These are phyloP conservation scores for Scedosporium minutisporum DNA, from an alignment of 2,329 filamentous ascomycete genomes.

Conservation along the genomic window DNA sequence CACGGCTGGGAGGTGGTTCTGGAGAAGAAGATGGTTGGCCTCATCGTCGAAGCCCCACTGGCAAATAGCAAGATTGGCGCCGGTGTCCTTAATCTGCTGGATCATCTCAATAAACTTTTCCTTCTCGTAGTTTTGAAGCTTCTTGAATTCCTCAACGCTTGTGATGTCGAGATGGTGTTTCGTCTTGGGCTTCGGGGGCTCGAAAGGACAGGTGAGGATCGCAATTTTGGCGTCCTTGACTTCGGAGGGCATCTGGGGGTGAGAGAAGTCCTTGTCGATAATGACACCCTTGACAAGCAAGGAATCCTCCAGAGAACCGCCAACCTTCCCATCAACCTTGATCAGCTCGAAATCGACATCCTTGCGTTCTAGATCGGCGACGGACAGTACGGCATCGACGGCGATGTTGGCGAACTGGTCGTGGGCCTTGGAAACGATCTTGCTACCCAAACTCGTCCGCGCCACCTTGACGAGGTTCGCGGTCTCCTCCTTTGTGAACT, in stretches of 20 bases:
- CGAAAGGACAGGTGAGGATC: conserved; percentile 94
- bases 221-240: conserved; percentile 93
- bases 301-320: conserved; percentile 85
- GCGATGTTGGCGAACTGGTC: conserved; percentile 97
- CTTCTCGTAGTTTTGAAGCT: conserved; percentile 88
- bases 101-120: conserved; percentile 99
- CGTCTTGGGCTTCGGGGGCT: conserved; percentile 98
- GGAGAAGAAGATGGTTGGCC: conserved; percentile 91
- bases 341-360: conserved; percentile 99
- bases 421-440: conserved; percentile 98
- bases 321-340: conserved; percentile 98
- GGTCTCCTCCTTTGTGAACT: conserved; percentile 72
- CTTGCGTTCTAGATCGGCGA: conserved; percentile 89
- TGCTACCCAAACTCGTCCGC: conserved; percentile 91
- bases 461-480: conserved; percentile 88
- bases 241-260: conserved; percentile 96
- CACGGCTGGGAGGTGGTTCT: conserved; percentile 91
- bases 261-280: conserved; percentile 98
- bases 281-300: conserved; percentile 96
- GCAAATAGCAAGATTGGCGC: conserved; percentile 94
- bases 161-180: conserved; percentile 99
- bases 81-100: conserved; percentile 91
- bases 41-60: conserved; percentile 99
- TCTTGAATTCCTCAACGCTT: conserved; percentile 95
- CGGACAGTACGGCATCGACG: conserved; percentile 91